Evolutionary conservation across 2,329 filamentous ascomycete species (phyloP), one percentile per base, ranked within the genome.

Genomic region (Aspergillus pseudoviridinutans): DNA sequence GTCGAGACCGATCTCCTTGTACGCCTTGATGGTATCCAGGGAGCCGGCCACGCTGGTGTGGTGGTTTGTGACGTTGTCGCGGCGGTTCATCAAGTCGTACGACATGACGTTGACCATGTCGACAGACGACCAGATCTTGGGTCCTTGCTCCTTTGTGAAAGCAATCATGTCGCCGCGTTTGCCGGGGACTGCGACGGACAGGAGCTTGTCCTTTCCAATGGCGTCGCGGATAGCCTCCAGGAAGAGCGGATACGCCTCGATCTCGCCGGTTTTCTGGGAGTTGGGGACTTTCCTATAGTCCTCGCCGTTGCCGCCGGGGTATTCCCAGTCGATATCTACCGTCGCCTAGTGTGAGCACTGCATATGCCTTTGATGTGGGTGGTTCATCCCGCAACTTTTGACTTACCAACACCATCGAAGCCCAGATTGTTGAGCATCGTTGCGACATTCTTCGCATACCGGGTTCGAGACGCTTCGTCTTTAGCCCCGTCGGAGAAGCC

Each of bases 71-170:
- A 77, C 68, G 47, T 73, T 84, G 73, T 90, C 84, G 35, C 88
- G 84, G 35, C 87, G 66, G 74, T 89, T 90, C 82, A 88, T 87
- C 50, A 91, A 69, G 67, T 91, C 88, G 69, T 90, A 90, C 1
- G 82, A 80, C 87, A 90, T 90, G 61, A 90, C 66, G 64, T 90
- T 90, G 66, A 90, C 78, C 66, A 85, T 87, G 68, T 90, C 86
- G 20, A 89, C 80, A 1, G 79, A 77, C 12, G 75, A 68, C 76
- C 82, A 83, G 62, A 90, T 87, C 56, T 78, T 74, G 1, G 84
- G 84, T 0, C 85, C 77, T 7, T 83, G 82, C 25, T 80, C 71
- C 4, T 75, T 59, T 0, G 81, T 87, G 67, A 84, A 90, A n/a
- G 85, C 87, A 3, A 90, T 81, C 84, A 90, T 88, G 66, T 90